phyloP scores from a whole-genome alignment of 2,329 filamentous ascomycete genomes.

The Thelonectria rubi region DNA sequence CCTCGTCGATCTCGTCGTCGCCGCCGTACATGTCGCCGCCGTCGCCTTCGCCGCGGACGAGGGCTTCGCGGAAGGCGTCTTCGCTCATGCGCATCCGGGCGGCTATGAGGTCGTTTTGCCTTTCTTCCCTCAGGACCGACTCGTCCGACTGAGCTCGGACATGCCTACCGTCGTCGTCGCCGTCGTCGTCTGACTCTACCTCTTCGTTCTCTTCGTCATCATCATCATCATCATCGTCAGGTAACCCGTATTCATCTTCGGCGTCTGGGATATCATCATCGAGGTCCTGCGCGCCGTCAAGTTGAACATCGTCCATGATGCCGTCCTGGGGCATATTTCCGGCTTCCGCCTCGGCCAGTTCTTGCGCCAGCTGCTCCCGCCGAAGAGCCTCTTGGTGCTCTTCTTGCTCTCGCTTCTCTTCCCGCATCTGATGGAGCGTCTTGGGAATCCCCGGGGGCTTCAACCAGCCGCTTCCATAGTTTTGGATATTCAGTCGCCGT shows the following conservation, averaged over 20 bases:
- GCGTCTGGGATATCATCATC: constrained; percentile 80
- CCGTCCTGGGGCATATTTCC: constrained; percentile 52
- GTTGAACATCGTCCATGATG: constrained; percentile 65
- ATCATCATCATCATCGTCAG: constrained; percentile 53
- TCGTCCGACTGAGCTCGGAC: constrained; percentile 51
- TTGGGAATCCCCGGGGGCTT: constrained; percentile 88
- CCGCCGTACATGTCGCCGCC: constrained; percentile 61
- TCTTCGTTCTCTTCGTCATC: constrained; percentile 51
- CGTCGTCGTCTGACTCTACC: constrained; percentile 51
- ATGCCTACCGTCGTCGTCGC: constrained; percentile 53
- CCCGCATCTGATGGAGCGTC: constrained; percentile 87
- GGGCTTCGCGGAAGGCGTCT: constrained; percentile 69
- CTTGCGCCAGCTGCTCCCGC: constrained; percentile 75
- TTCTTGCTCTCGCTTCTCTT: constrained; percentile 88
- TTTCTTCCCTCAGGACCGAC: constrained; percentile 52
- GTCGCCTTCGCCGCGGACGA: constrained; percentile 60
- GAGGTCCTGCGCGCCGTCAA: constrained; percentile 67
- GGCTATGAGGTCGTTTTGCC: constrained; percentile 59
- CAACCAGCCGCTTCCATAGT: constrained; percentile 91
- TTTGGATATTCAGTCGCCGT: constrained; percentile 82
- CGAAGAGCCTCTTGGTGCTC: constrained; percentile 82
- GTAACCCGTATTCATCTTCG: constrained; percentile 63
- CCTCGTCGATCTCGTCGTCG: constrained; percentile 64
- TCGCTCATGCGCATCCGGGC: constrained; percentile 65
- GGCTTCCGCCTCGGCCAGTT: constrained; percentile 75